Base-by-base conservation (phyloP, 257 asterid genomes). In the Plantago elongata region DNA sequence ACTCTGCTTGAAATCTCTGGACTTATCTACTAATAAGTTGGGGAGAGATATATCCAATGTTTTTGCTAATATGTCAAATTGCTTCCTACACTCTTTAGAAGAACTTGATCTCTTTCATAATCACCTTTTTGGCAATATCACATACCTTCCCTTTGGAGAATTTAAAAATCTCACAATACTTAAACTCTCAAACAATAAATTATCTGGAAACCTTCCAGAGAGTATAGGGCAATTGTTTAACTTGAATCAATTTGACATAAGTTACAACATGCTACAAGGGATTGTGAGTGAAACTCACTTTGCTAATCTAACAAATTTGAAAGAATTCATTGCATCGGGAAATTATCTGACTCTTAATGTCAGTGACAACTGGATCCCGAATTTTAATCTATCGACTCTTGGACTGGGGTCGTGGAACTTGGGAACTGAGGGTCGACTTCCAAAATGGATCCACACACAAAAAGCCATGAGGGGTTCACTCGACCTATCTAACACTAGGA, bases 11-110 rank as follows among this genome's bases (percentile, higher is more conserved):
- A 12, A 49, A 49, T 3, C 0, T 10, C 10, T 49, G 22, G 10
- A 3, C 17, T n/a, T 49, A 49, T 48, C 58, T 48, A 1, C 4
- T 9, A 62, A 62, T 49, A 48, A 14, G 46, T 62, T 62, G 27
- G 34, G 38, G 11, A 57, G 67, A 48, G 55, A 62, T 1, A 13
- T 62, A 62, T n/a, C 54, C 13, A 12, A n/a, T 49, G 54, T 18
- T 1, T 49, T 49, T n/a, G 54, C 22, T 2, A n/a, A 49, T 49
- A 49, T 49, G 54, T 49, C 54, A 9, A 18, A 49, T n/a, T 49
- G 54, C 54, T 49, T 49, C 54, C 16, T 49, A 49, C 18, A 18
- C 1, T 15, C 16, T 49, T n/a, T 49, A 18, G 54, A 49, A 9
- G 0, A 3, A 0, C 8, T 49, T 5, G 5, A 49, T 1, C 22